phyloP scores from a whole-genome alignment of 257 asterid species.

The Capsicum chinense region DNA sequence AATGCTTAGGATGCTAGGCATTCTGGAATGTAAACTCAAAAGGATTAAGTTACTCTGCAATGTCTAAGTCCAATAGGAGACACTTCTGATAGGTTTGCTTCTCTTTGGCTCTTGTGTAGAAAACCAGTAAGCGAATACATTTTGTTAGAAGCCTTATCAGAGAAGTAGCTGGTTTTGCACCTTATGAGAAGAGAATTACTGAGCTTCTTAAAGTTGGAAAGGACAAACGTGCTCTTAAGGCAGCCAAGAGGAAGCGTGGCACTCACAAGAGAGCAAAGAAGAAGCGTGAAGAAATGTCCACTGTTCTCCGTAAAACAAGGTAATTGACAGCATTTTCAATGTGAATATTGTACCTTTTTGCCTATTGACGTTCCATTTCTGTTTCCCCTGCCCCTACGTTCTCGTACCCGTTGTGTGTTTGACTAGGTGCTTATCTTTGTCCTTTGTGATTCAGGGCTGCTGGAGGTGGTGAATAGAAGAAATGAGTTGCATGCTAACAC shows the following conservation, averaged over 20 bases:
- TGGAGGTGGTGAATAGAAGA: constrained; percentile 52
- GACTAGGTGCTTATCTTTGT: neutral
- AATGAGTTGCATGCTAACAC: constrained; percentile 24
- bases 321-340: neutral
- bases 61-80: too few species aligned
- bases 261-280: constrained; percentile 17
- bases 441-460: constrained; percentile 38
- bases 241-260: constrained; percentile 11
- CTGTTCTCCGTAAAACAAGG: constrained; percentile 60
- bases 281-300: constrained; percentile 64
- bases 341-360: neutral
- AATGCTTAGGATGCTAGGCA: neutral
- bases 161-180: constrained; percentile 65
- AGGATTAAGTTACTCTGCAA: too few species aligned
- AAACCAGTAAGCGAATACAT: constrained; percentile 56
- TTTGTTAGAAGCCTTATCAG: constrained; percentile 55
- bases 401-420: neutral
- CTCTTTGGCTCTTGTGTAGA: constrained; percentile 32
- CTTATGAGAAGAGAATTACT: constrained; percentile 36
- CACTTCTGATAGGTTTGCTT: constrained; percentile 3
- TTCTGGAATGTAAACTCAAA: neutral
- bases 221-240: constrained; percentile 18
- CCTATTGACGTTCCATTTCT: neutral
- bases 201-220: constrained; percentile 15
- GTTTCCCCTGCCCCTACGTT: too few species aligned